A percentile compares a stretch with the other conserved stretches of the same genome.
These are phyloP conservation scores for Spiromastix sp. DNA, from an alignment of 2,329 filamentous ascomycete genomes.

Conservation along the genomic window DNA sequence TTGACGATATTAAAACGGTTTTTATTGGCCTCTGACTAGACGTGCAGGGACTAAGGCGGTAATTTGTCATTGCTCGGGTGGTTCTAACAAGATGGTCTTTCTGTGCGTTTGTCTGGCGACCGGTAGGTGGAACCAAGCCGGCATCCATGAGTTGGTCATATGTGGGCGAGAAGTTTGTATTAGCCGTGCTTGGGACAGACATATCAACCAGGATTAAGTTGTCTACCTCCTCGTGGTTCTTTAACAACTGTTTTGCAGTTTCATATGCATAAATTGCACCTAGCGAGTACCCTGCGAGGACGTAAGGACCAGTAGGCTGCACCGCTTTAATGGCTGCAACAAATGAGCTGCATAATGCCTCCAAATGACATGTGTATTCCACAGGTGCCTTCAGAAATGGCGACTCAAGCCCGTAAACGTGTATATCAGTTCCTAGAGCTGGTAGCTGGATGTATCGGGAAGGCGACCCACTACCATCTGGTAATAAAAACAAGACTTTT, in stretches of 20 bases:
- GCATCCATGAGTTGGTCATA: no score
- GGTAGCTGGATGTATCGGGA: conserved; percentile 30
- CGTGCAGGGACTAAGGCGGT: no score
- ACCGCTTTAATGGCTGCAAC: conserved; percentile 60
- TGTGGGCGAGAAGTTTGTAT: no score
- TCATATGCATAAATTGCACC: conserved; percentile 46
- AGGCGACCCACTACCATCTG: conserved; percentile 39
- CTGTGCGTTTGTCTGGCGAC: no score
- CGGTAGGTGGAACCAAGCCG: no score
- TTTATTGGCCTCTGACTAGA: no score
- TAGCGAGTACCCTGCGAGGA: conserved; percentile 45
- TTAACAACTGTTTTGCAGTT: conserved; percentile 38
- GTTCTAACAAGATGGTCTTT: no score
- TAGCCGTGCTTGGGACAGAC: no score
- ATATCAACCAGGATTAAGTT: conserved; percentile 43
- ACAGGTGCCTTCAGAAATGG: conserved; percentile 61
- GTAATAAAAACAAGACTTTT: conserved; percentile 38
- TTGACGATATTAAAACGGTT: no score
- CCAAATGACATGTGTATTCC: conserved; percentile 55
- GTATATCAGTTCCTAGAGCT: conserved; percentile 35
- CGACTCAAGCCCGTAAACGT: conserved; percentile 51
- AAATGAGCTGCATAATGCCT: conserved; percentile 54
- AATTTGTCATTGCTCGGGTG: no score
- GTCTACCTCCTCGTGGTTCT: conserved; percentile 39
- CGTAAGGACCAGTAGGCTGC: conserved; percentile 52